Conservation (phyloP, 129 eudicot genomes). For the Helichrysum umbraculigerum region DNA sequence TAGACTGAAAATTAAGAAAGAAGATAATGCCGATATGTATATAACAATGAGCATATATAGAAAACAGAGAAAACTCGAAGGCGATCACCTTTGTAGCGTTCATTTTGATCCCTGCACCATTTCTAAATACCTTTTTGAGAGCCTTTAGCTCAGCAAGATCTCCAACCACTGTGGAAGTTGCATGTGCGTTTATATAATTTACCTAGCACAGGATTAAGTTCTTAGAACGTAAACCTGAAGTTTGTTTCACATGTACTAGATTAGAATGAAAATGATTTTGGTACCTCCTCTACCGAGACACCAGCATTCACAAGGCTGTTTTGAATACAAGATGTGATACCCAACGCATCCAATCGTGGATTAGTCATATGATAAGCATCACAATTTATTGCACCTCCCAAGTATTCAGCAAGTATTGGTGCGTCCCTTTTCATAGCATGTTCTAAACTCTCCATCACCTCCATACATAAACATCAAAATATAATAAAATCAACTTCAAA, state of each 20-base stretch:
- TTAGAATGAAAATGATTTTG: neutral
- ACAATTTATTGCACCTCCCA: too few species aligned
- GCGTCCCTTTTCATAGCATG: too few species aligned
- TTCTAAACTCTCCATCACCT: neutral
- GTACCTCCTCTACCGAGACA: neutral
- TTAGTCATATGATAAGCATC: too few species aligned
- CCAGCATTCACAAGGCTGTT: neutral
- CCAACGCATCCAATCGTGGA: too few species aligned
- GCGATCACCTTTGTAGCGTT: conserved; percentile 71
- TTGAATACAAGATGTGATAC: neutral
- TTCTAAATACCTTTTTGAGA: conserved; percentile 63
- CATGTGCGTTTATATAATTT: conserved; percentile 36
- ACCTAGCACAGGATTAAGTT: conserved; percentile 29
- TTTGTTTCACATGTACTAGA: neutral
- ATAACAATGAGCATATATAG: neutral
- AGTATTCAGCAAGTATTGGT: too few species aligned
- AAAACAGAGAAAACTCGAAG: neutral
- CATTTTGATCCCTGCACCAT: conserved; percentile 58
- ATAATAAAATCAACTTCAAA: too few species aligned
- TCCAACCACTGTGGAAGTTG: conserved; percentile 65
- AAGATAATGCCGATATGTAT: neutral
- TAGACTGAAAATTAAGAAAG: conserved; percentile 42
- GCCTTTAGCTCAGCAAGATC: conserved; percentile 75
- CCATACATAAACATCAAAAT: neutral
- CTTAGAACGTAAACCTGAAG: too few species aligned